These are phyloP conservation scores for Exidia glandulosa DNA, from an alignment of 768 basidiomycete species.

Conservation along the genomic window DNA sequence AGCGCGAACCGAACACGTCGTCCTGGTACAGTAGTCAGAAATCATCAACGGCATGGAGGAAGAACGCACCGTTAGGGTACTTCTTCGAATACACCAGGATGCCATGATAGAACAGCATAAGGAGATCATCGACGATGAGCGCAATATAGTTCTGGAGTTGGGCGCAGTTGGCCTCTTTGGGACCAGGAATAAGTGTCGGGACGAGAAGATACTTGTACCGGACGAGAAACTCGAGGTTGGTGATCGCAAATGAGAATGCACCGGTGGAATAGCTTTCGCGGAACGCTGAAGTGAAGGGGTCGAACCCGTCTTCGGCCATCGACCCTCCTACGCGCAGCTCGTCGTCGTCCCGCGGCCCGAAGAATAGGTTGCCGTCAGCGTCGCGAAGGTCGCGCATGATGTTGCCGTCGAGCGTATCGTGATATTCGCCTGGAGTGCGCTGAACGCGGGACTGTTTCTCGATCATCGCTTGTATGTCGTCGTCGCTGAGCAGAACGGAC, in stretches of 20 bases:
- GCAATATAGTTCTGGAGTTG: conserved; percentile 17
- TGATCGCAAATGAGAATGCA: not conserved
- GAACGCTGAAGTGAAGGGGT: not conserved
- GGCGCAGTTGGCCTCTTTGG: conserved; percentile 16
- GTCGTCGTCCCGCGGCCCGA: too few species aligned
- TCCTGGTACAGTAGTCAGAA: not conserved
- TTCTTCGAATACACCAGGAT: conserved; percentile 6
- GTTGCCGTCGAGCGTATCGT: too few species aligned
- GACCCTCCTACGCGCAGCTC: too few species aligned
- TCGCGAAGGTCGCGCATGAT: too few species aligned
- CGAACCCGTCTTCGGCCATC: not conserved
- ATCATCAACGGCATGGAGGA: too few species aligned
- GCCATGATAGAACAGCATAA: conserved; percentile 17
- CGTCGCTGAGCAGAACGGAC: not conserved
- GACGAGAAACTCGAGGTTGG: conserved; percentile 1
- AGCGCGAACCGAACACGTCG: conserved; percentile 4
- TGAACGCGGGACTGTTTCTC: not conserved
- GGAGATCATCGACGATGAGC: conserved; percentile 20
- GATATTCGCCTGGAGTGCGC: too few species aligned
- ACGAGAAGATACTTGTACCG: conserved; percentile 10
- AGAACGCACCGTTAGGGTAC: conserved; percentile 13
- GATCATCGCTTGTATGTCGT: too few species aligned
- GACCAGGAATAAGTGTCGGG: conserved; percentile 15
- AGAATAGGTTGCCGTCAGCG: too few species aligned
- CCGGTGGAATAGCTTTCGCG: not conserved